A percentile compares a stretch with the other conserved stretches of the same genome.
Evolutionary conservation across 2,329 filamentous ascomycete genomes (phyloP).

Genomic region (Dryadomyces quercus-mongolicae): DNA sequence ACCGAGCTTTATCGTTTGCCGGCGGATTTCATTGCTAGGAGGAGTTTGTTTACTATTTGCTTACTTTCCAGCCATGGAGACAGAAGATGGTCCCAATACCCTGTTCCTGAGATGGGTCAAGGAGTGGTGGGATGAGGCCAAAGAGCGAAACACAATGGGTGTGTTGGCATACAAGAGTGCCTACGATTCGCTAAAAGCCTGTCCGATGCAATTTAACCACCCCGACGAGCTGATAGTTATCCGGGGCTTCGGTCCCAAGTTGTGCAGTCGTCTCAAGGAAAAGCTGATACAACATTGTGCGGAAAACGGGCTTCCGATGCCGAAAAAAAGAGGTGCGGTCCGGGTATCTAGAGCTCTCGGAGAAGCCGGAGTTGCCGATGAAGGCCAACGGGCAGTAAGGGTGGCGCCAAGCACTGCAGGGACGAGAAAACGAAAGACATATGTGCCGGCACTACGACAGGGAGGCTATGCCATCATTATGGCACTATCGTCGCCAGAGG

Average conservation of each 20-base stretch:
- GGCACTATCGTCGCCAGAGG: constrained; percentile 48
- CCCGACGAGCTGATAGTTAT: constrained; percentile 61
- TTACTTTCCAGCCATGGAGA: neutral
- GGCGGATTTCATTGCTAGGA: neutral
- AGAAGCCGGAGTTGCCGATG: constrained; percentile 9
- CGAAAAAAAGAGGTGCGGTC: constrained; percentile 28
- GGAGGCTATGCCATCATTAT: constrained; percentile 63
- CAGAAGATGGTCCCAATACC: constrained; percentile 49
- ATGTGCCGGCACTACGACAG: constrained; percentile 61
- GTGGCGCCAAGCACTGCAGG: neutral
- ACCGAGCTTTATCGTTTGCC: neutral
- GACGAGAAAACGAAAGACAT: constrained; percentile 46
- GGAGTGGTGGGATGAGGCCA: constrained; percentile 62
- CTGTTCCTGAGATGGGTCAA: constrained; percentile 62
- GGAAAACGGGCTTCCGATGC: constrained; percentile 56
- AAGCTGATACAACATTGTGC: constrained; percentile 48
- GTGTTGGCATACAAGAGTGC: constrained; percentile 62
- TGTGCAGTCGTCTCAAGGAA: constrained; percentile 58
- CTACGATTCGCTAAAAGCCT: constrained; percentile 64
- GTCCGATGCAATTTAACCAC: constrained; percentile 58
- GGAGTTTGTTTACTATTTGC: constrained; percentile 11
- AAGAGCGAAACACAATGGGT: constrained; percentile 58
- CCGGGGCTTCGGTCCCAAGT: constrained; percentile 60
- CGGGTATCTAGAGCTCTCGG: constrained; percentile 5
- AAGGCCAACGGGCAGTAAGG: constrained; percentile 4